Base-by-base conservation (phyloP, 2,329 filamentous ascomycete species). In the Aspergillus pseudotamarii region DNA sequence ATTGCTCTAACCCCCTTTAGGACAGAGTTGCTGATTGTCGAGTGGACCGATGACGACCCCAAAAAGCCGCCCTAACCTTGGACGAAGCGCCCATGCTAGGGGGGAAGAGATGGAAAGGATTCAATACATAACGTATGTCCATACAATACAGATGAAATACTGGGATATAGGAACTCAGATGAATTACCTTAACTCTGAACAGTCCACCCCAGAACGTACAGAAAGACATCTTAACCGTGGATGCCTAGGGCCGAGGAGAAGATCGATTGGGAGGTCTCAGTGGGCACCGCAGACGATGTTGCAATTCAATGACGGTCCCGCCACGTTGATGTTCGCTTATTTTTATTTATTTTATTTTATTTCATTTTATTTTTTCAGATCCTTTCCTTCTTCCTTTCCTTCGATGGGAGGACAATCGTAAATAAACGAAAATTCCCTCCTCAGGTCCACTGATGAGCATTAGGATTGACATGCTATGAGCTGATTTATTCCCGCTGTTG, bases 41-140 rank as follows among this genome's bases (percentile, higher is more conserved):
- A 19, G 45, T 48, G 66, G 57, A 32, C 50, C 64, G 53, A 48
- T 63, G 63, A 65, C 61, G 58, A 63, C 60, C 59, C 59, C 61
- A 26, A 48, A 19, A 48, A 21, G 30, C 28, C 43, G 46, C 57
- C 26, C 46, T 48, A 66, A 61, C 60, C 62, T 65, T 66, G 58
- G 58, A 46, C 54, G 32, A 53, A 53, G 50, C 50, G 28, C 50
- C 50, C 50, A 53, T 53, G 50, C 50, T 28, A 53, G 50, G 50
- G 50, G 50, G 19, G 6, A 14, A 6, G 23, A 50, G 5, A 36
- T 12, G 12, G 34, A 36, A n/a, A 19, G 38, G 38, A n/a, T 41
- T n/a, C 8, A 41, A n/a, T 19, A 41, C 16, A 41, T 41, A n/a
- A 23, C 11, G 4, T 46, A 23, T 23, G 11, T 53, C 14, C 28